These are phyloP conservation scores for Trichophyton rubrum DNA, from an alignment of 2,329 filamentous ascomycete genomes.

Conservation along the genomic window DNA sequence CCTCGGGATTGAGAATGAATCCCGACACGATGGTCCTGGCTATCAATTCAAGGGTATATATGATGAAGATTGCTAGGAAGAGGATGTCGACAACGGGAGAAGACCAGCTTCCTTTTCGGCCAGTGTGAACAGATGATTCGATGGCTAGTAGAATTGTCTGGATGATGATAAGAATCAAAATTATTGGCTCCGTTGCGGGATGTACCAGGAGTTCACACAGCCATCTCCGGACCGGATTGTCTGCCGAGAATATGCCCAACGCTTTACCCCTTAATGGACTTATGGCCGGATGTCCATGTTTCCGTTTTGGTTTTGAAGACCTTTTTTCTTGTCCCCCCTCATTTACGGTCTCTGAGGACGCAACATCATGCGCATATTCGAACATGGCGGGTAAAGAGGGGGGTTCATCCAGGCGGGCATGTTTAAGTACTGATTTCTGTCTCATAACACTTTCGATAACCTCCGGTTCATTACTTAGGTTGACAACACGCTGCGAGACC, in stretches of 20 bases:
- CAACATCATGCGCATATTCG: constrained; percentile 35
- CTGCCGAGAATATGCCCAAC: constrained; percentile 68
- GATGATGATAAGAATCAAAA: constrained; percentile 73
- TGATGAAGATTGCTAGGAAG: constrained; percentile 67
- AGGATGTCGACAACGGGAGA: constrained; percentile 57
- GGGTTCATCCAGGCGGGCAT: constrained; percentile 42
- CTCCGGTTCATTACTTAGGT: constrained; percentile 86
- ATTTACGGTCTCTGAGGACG: constrained; percentile 21
- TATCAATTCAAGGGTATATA: constrained; percentile 79
- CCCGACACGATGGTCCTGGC: constrained; percentile 86
- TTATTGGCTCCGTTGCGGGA: constrained; percentile 71
- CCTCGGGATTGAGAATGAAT: constrained; percentile 74
- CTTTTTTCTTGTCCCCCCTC: constrained; percentile 29
- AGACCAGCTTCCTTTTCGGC: constrained; percentile 54
- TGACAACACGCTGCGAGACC: constrained; percentile 96
- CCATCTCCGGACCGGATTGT: constrained; percentile 59
- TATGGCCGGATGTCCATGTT: constrained; percentile 29
- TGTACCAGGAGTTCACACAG: constrained; percentile 79
- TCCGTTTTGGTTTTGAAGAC: constrained; percentile 11
- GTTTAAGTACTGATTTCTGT: constrained; percentile 41
- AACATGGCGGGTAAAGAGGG: constrained; percentile 38
- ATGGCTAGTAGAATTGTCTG: constrained; percentile 82
- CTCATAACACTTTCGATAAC: constrained; percentile 60
- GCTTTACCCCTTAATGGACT: constrained; percentile 83
- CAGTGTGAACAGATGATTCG: constrained; percentile 58